These are phyloP conservation scores for Naumovozyma baii DNA, from an alignment of 805 yeast genomes.

Conservation along the genomic window DNA sequence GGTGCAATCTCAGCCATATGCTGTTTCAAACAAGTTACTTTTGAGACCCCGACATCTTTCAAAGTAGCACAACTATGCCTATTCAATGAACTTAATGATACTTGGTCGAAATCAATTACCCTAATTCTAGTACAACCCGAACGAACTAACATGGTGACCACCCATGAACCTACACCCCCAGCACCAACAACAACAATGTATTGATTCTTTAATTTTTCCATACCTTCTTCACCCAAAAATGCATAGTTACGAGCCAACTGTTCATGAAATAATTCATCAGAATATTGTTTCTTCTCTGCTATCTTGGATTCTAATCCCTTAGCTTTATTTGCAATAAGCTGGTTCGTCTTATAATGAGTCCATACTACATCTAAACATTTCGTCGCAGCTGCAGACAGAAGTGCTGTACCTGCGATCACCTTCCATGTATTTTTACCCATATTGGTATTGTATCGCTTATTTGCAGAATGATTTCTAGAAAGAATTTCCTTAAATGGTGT, in stretches of 20 bases:
- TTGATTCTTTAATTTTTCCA: constrained; percentile 59
- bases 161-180: constrained; percentile 99
- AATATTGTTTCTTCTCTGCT: constrained; percentile 25
- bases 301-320: neutral
- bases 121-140: constrained; percentile 77
- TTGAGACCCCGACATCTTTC: constrained; percentile 84
- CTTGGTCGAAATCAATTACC: constrained; percentile 93
- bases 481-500: no score
- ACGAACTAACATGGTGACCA: constrained; percentile 78
- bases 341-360: constrained; percentile 12
- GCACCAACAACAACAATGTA: constrained; percentile 79
- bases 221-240: constrained; percentile 79
- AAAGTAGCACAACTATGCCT: constrained; percentile 92
- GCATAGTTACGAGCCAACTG: constrained; percentile 92
- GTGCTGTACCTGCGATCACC: constrained; percentile 25
- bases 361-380: constrained; percentile 25
- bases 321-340: neutral
- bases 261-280: constrained; percentile 72
- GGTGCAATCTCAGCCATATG: constrained; percentile 75
- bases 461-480: no score
- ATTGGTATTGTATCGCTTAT: no score
- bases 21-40: constrained; percentile 69
- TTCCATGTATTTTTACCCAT: constrained; percentile 18
- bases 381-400: constrained; percentile 26
- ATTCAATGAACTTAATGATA: constrained; percentile 80